A percentile compares a stretch with the other conserved stretches of the same genome.
phyloP scores from a whole-genome alignment of 495 filamentous ascomycete species.

The Talaromyces ruber region DNA sequence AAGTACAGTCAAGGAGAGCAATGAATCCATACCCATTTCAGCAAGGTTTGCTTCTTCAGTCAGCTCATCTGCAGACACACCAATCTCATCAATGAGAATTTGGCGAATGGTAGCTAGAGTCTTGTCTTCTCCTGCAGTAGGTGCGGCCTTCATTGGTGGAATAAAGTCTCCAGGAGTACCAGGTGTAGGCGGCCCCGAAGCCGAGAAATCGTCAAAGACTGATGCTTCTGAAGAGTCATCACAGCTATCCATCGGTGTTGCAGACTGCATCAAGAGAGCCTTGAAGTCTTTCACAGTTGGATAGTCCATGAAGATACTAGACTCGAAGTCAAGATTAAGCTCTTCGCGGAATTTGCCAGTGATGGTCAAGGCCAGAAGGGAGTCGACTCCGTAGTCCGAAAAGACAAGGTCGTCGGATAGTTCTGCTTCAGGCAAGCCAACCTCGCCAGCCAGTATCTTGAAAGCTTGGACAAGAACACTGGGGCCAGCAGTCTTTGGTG shows the following conservation, averaged over 20 bases:
- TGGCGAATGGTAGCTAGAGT: slow-evolving; percentile 33
- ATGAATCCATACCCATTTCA: slow-evolving; percentile 44
- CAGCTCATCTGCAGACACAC: slow-evolving; percentile 56
- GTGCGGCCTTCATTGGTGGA: background rate
- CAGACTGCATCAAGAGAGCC: slow-evolving; percentile 1
- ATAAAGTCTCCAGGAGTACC: background rate
- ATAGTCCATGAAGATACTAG: slow-evolving; percentile 41
- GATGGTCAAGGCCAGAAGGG: slow-evolving; percentile 37
- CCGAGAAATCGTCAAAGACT: background rate
- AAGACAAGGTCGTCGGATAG: slow-evolving; percentile 24
- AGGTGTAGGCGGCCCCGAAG: background rate
- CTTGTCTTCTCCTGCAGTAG: background rate
- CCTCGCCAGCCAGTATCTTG: slow-evolving; percentile 36
- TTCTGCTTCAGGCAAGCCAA: slow-evolving; percentile 29
- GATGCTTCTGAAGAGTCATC: slow-evolving; percentile 2
- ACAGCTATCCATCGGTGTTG: background rate
- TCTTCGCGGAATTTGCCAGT: slow-evolving; percentile 27
- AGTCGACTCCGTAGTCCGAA: slow-evolving; percentile 42
- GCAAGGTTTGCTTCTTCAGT: slow-evolving; percentile 29
- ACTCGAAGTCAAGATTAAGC: slow-evolving; percentile 24
- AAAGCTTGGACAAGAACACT: slow-evolving; percentile 19
- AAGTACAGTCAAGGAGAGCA: slow-evolving; percentile 42
- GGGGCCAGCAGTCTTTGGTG: slow-evolving; percentile 14
- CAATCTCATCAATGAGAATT: slow-evolving; percentile 62
- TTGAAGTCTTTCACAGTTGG: slow-evolving; percentile 44